Conservation (phyloP, 345 rosid species). For the Populus ilicifolia region DNA sequence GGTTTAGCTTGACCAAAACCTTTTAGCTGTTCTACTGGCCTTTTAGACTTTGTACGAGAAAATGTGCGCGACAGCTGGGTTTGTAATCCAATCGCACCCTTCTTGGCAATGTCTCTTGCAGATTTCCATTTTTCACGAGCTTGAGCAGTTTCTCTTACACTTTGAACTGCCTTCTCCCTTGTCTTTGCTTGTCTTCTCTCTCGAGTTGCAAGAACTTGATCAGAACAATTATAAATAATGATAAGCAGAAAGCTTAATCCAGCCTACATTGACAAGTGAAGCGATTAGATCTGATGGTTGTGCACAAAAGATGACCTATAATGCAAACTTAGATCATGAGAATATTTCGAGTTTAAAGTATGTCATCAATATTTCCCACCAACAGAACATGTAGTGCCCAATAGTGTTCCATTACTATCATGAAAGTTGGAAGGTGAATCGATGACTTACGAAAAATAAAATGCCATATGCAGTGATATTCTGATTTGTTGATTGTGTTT, state of each 20-base stretch:
- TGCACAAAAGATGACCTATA: background rate
- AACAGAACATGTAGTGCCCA: background rate
- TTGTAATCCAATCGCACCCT: slow-evolving; percentile 62
- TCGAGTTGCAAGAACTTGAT: slow-evolving; percentile 87
- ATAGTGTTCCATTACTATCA: background rate
- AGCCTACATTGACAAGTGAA: slow-evolving; percentile 45
- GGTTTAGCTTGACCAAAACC: slow-evolving; percentile 55
- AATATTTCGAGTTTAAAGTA: background rate
- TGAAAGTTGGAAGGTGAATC: slow-evolving; percentile 8
- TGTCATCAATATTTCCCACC: background rate
- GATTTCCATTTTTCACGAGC: slow-evolving; percentile 85
- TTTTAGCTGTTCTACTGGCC: slow-evolving; percentile 42
- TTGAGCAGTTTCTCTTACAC: slow-evolving; percentile 71
- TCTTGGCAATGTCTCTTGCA: slow-evolving; percentile 85
- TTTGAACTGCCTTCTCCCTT: slow-evolving; percentile 84
- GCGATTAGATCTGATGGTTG: slow-evolving; percentile 15
- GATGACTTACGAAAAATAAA: slow-evolving; percentile 76
- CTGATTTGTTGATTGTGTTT: slow-evolving; percentile 70
- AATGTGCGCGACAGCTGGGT: slow-evolving; percentile 78
- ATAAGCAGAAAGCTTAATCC: slow-evolving; percentile 73
- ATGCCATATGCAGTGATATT: slow-evolving; percentile 89
- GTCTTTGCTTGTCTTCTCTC: slow-evolving; percentile 83
- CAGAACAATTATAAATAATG: slow-evolving; percentile 87
- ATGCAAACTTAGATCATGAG: background rate
- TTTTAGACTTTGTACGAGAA: slow-evolving; percentile 60